Percentiles rank a stretch among this genome's conserved stretches.
Evolutionary conservation across 371 early-diverging fungal species (phyloP).

Genomic region (Nematocida sp.): DNA sequence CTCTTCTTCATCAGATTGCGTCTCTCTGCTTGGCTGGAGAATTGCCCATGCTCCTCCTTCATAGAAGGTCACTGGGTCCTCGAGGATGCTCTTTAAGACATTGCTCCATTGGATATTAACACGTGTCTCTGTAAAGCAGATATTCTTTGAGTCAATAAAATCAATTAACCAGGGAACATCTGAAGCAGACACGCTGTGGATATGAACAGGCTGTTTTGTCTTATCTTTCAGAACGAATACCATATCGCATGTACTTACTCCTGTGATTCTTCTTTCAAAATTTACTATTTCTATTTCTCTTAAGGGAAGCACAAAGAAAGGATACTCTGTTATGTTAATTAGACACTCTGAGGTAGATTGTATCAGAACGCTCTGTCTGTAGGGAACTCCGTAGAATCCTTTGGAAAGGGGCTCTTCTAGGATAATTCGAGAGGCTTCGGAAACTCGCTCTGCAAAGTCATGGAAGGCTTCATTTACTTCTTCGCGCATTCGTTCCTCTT

Average conservation of each 20-base stretch:
- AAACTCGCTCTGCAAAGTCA: constrained; percentile 80
- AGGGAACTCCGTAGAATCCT: constrained; percentile 89
- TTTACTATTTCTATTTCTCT: constrained; percentile 91
- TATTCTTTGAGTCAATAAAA: constrained; percentile 91
- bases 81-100: constrained; percentile 93
- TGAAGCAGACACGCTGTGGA: constrained; percentile 86
- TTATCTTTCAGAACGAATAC: constrained; percentile 94
- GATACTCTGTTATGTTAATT: constrained; percentile 89
- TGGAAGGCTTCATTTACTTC: constrained; percentile 89
- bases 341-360: constrained; percentile 93
- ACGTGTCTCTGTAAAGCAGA: constrained; percentile 87
- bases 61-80: constrained; percentile 89
- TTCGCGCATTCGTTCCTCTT: constrained; percentile 83
- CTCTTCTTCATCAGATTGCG: constrained; percentile 50
- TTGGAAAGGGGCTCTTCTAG: constrained; percentile 87
- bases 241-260: constrained; percentile 94
- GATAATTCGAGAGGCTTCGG: constrained; percentile 72
- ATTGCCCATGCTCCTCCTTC: constrained; percentile 86
- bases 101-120: constrained; percentile 92
- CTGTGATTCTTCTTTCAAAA: constrained; percentile 92
- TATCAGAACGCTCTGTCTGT: constrained; percentile 81
- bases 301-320: constrained; percentile 83
- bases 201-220: constrained; percentile 77
- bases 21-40: constrained; percentile 68
- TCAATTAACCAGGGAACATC: constrained; percentile 89